Percentiles rank a stretch among this genome's conserved stretches.
Evolutionary conservation across 2,329 filamentous ascomycete genomes (phyloP).

Genomic region (Penicillium sp.): DNA sequence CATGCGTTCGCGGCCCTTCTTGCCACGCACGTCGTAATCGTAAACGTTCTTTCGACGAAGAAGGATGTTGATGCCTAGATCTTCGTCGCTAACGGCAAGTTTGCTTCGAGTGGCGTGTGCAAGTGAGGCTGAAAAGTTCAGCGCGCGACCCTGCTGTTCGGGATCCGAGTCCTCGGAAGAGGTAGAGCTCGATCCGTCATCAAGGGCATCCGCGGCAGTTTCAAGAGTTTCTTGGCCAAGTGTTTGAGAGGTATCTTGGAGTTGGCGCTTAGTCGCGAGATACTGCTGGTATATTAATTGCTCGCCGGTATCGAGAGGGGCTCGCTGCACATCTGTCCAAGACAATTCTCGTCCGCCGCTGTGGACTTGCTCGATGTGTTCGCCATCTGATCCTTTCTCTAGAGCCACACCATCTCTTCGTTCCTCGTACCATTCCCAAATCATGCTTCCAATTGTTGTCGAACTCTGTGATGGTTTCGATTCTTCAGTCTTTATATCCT

Average conservation of each 20-base stretch:
- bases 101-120: constrained; percentile 84
- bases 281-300: constrained; percentile 85
- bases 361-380: constrained; percentile 66
- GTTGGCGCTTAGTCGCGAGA: constrained; percentile 80
- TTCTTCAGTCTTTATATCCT: constrained; percentile 24
- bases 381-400: constrained; percentile 56
- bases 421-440: constrained; percentile 80
- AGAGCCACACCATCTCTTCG: constrained; percentile 62
- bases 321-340: constrained; percentile 60
- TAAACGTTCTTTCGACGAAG: constrained; percentile 86
- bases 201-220: constrained; percentile 68
- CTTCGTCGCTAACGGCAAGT: constrained; percentile 80
- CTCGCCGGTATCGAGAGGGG: constrained; percentile 72
- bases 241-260: constrained; percentile 76
- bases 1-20: constrained; percentile 87
- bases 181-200: constrained; percentile 81
- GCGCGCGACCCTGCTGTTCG: constrained; percentile 84
- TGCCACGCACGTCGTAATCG: constrained; percentile 87
- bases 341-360: constrained; percentile 63
- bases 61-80: constrained; percentile 86
- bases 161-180: constrained; percentile 87
- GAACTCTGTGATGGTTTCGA: constrained; percentile 35
- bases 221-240: constrained; percentile 68
- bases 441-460: constrained; percentile 66
- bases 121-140: constrained; percentile 84